Evolutionary conservation across 2,329 filamentous ascomycete species (phyloP), one percentile per base, ranked within the genome.

Genomic region (Metarhizium humberi): DNA sequence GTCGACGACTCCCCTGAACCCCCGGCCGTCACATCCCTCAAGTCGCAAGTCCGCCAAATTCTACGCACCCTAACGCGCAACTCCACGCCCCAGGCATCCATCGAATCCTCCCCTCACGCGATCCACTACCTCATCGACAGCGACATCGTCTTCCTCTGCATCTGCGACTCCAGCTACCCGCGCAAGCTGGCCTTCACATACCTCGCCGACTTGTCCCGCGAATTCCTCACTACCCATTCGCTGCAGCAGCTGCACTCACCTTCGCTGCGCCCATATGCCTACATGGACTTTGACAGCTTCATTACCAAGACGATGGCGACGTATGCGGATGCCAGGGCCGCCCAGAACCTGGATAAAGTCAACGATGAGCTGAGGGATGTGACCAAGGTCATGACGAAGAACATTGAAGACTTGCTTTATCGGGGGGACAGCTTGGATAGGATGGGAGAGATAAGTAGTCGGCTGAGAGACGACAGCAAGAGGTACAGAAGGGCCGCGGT

Each of bases 381-480:
- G 55, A 97, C 94, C 1, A 92, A 96, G 75, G 92, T 99, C 67
- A 99, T 99, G 95, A 97, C 92, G 55, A 97, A 97, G 82, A 99
- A 99, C 72, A 97, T 99, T 63, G 94, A 99, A 78, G 94, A 99
- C 71, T 75, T 99, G 67, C 77, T 99, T 53, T 99, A 99, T 70
- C 80, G 95, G 59, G 94, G 94, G 32, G 94, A 99, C 70, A 94
- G 86, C 65, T 74, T 99, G 62, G 94, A 99, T 75, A 83, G 91
- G 66, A 99, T 99, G 94, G 92, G 94, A 58, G 92, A 97, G 75
- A 87, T 96, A 68, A 95, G 88, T 65, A 87, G 84, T 55, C 78
- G 92, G 59, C 73, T 99, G 69, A 79, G 90, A 60, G 94, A 99
- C 69, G 94, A 99, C 68, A 94, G 88, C 70, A 90, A 87, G 71